phyloP scores from a whole-genome alignment of 2,329 filamentous ascomycete genomes.

The Sporothrix pallida region DNA sequence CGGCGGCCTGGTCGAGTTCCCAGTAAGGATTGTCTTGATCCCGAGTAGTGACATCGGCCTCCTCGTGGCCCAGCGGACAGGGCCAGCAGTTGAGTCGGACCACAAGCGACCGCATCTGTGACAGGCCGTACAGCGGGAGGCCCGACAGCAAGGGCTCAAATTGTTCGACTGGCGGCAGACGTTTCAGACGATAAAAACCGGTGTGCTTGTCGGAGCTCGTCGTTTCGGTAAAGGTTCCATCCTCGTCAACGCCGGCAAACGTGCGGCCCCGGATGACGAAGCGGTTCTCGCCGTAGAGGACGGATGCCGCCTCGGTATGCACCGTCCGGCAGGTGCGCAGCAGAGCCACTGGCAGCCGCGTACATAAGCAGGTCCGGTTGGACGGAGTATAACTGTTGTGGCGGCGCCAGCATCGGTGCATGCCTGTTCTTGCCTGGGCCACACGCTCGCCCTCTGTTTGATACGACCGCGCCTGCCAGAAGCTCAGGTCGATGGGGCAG shows the following conservation, averaged over 20 bases:
- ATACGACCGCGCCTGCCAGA: neutral
- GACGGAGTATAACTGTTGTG: neutral
- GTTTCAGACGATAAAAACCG: neutral
- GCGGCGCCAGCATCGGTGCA: neutral
- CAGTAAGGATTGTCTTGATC: neutral
- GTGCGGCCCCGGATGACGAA: constrained; percentile 14
- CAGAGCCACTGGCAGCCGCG: neutral
- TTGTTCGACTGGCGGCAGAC: neutral
- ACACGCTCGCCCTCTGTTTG: neutral
- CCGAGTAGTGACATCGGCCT: neutral
- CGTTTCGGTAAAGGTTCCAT: neutral
- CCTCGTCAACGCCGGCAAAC: neutral
- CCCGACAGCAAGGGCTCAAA: neutral
- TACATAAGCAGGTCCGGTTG: neutral
- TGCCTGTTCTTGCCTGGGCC: neutral
- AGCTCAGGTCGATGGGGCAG: constrained; percentile 16
- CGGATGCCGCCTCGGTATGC: neutral
- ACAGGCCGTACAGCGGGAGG: neutral
- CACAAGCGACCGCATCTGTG: neutral
- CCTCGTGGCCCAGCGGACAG: constrained; percentile 3
- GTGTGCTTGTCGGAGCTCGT: neutral
- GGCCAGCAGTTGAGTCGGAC: constrained; percentile 24
- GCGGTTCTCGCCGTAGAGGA: constrained; percentile 6
- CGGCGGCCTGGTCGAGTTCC: neutral
- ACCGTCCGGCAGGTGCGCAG: neutral